Base-by-base conservation (phyloP, 495 filamentous ascomycete species). In the Aspergillus funiculosus region DNA sequence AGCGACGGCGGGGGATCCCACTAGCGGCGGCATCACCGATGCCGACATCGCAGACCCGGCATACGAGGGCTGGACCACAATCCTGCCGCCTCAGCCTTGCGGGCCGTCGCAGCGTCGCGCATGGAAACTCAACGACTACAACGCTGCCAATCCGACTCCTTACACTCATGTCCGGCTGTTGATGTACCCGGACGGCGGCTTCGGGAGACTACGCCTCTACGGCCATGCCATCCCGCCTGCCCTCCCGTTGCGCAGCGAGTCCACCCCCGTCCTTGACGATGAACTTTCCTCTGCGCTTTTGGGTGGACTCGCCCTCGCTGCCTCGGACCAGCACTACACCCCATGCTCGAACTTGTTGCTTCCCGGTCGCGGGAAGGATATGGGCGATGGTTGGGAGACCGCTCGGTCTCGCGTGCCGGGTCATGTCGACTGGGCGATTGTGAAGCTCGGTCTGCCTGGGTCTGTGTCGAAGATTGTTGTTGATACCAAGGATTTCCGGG, bases 301-400 rank as follows among this genome's bases (percentile, higher is more conserved):
- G 57, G 90, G 90, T 17, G 90, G 81, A 11, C 70, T 91, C 14
- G 87, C 83, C 3, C 67, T 87, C 2, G 74, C 72, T 0, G 89
- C 84, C 55, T 90, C 82, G 27, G 87, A 95, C 58, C 78, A 94
- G 65, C 89, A 95, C 61, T 96, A 85, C 59, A 87, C 89, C 2
- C 82, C 79, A 6, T 86, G 82, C 60, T 80, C 83, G 48, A 94
- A 96, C 62, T 63, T 95, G 34, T 76, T 95, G 10, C 69, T 95
- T 9, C 89, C 90, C 2, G 89, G 89, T 2, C 74, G 90, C 19
- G 90, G 90, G 5, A 79, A 83, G 59, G 83, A 96, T 64, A 95
- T 95, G 89, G 85, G 89, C 22, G 89, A 94, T 62, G 90, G 90
- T 2, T 96, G 90, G 89, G 89, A 96, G 67, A 96, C 89, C 8